Evolutionary conservation across 306 rosid genomes (phyloP), one percentile per base, ranked within the genome.

Genomic region (Begonia peltatifolia): DNA sequence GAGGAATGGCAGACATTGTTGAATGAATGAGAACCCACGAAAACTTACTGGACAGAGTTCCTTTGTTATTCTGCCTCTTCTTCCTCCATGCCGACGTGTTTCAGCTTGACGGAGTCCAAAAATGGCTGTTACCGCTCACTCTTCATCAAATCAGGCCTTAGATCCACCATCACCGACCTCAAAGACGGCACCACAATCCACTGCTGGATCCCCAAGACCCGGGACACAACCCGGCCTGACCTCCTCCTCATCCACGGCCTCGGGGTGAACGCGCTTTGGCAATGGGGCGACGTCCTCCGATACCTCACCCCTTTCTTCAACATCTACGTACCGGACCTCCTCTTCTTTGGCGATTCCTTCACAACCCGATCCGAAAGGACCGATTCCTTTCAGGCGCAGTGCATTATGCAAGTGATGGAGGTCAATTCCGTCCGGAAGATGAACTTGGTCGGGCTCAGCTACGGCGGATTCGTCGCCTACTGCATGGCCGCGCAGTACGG

Each of bases 201-300:
- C 55, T 84, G 95, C 52, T 88, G 95, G 97, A 79, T 74, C 13
- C 97, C 97, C n/a, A 72, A 70, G 20, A 55, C 47, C 64, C 77
- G 12, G 9, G 41, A 30, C 22, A 65, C 61, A 0, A 42, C 83
- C 4, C 77, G 80, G 8, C 93, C 84, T 12, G 79, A 77, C 59
- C 88, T 88, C 35, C 78, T 88, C 35, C 84, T 88, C 11, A 72
- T 88, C 69, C 95, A 88, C 63, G 95, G 97, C 30, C 47, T 84
- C 6, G 95, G 87, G 14, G 69, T 76, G 22, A 88, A 82, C 67
- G 93, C 97, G 14, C 10, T 77, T 70, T 88, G 95, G 97, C 95
- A 88, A 58, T 88, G 92, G 86, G 83, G 74, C 1, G 75, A 77
- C 62, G 53, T 77, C 48, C 52, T 88, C 59, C 68, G 64, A 38